Evolutionary conservation across 371 early-diverging fungal genomes (phyloP), one percentile per base, ranked within the genome.

Genomic region (Lichtheimia ramosa): DNA sequence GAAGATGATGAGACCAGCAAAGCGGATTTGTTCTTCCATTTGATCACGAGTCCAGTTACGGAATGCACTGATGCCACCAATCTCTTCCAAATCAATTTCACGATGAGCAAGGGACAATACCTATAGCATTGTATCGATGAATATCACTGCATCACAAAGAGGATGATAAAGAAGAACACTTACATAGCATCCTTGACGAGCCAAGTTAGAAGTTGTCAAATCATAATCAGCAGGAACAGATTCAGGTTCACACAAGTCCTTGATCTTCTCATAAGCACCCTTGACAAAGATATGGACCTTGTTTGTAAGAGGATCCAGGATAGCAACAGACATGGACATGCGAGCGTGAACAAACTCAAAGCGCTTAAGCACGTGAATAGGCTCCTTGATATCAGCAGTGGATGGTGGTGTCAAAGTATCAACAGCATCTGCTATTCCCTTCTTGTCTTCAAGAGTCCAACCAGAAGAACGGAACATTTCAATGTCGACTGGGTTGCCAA

Each of bases 401-500:
- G 53, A 18, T 10, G 71, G 66, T 12, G 67, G 64, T 14, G 41
- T 20, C n/a, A 70, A 34, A 13, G 69, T 75, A 48, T 75, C 71
- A 13, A 74, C 54, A 15, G 61, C 43, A 24, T 64, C 60, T 18
- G 66, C 60, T 8, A 34, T 34, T 1, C 34, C 34, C 34, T 34
- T 34, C 4, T 68, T 12, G 2, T 58, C 39, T 25, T 52, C 14
- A 20, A 75, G 53, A 21, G 55, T 59, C 71, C 71, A 71, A 1
- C 64, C 56, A 71, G 68, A 71, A 34, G 84, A 85, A n/a, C 76
- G 68, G 78, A 94, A 91, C 77, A 91, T 86, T 70, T 92, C 93
- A 50, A 94, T 81, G 62, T 96, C 96, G 43, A 96, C 87, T 21
- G 91, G 90, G 76, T 96, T 94, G 5, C 96, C 96, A 43, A 93